phyloP scores from a whole-genome alignment of 208 protist genomes.

The Blastocrithidia nonstop region DNA sequence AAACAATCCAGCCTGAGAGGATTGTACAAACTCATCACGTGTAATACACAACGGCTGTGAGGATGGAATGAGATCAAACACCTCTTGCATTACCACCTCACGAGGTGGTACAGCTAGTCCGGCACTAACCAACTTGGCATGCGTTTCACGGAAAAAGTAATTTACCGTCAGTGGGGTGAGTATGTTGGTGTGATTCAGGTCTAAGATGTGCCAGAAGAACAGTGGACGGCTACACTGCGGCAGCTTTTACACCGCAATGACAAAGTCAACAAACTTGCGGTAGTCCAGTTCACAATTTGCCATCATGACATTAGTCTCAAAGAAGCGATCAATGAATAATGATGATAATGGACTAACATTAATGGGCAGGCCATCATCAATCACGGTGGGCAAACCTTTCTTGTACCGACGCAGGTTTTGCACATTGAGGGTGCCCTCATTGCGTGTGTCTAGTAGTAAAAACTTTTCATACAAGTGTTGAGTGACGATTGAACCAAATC shows the following conservation, averaged over 20 bases:
- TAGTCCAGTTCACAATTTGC: constrained; percentile 81
- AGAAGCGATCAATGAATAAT: constrained; percentile 83
- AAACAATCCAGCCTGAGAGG: constrained; percentile 69
- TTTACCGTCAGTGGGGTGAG: constrained; percentile 67
- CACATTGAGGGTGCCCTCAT: constrained; percentile 69
- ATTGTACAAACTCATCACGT: constrained; percentile 69
- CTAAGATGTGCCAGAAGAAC: constrained; percentile 85
- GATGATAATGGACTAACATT: constrained; percentile 61
- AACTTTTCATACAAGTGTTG: constrained; percentile 81
- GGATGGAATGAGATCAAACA: constrained; percentile 82
- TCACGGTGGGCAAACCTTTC: constrained; percentile 69
- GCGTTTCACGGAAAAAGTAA: constrained; percentile 79
- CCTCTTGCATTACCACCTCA: constrained; percentile 77
- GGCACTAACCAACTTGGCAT: constrained; percentile 53
- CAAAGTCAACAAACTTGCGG: constrained; percentile 88
- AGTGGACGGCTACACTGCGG: constrained; percentile 54
- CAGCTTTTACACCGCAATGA: constrained; percentile 75
- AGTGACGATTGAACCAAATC: constrained; percentile 58
- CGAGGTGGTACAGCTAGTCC: constrained; percentile 43
- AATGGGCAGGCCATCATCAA: constrained; percentile 59
- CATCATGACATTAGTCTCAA: constrained; percentile 82
- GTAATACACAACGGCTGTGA: constrained; percentile 65
- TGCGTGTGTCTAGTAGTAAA: constrained; percentile 62
- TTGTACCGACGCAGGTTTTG: constrained; percentile 70
- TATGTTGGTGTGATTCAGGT: constrained; percentile 48